A percentile compares a stretch with the other conserved stretches of the same genome.
Evolutionary conservation across 2,329 filamentous ascomycete species (phyloP).

Genomic region (Epichloe hybrida): DNA sequence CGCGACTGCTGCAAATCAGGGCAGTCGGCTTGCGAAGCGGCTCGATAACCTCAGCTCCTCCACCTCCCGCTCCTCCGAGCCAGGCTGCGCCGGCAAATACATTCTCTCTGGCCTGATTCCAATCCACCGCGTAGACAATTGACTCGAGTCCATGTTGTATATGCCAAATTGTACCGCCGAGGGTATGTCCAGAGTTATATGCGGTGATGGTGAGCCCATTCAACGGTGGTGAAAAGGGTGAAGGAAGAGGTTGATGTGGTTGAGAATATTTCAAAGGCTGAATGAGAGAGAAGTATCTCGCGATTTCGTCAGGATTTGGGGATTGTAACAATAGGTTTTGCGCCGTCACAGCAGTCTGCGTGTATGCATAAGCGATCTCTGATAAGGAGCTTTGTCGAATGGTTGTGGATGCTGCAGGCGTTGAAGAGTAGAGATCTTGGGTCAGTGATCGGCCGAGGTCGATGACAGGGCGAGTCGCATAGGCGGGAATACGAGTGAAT

Average conservation of each 20-base stretch:
- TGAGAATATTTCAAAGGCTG: constrained; percentile 94
- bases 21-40: constrained; percentile 87
- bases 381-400: constrained; percentile 62
- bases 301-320: constrained; percentile 78
- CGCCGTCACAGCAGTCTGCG: constrained; percentile 34
- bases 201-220: constrained; percentile 90
- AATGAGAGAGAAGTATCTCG: constrained; percentile 79
- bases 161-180: constrained; percentile 97
- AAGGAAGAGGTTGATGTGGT: constrained; percentile 77
- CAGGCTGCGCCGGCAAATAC: constrained; percentile 88
- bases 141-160: constrained; percentile 94
- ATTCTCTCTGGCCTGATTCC: constrained; percentile 96
- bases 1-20: constrained; percentile 79
- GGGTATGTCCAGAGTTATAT: constrained; percentile 89
- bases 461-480: constrained; percentile 87
- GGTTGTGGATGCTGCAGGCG: constrained; percentile 73
- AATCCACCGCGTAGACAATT: constrained; percentile 93
- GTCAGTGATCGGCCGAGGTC: constrained; percentile 81
- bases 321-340: constrained; percentile 50
- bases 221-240: constrained; percentile 75
- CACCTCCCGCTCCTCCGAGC: constrained; percentile 68
- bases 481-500: constrained; percentile 85
- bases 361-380: constrained; percentile 42
- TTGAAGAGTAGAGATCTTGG: constrained; percentile 85
- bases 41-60: constrained; percentile 83